Percentiles rank a stretch among this genome's conserved stretches.
phyloP scores from a whole-genome alignment of 2,329 filamentous ascomycete species.

The Curvularia sp. region DNA sequence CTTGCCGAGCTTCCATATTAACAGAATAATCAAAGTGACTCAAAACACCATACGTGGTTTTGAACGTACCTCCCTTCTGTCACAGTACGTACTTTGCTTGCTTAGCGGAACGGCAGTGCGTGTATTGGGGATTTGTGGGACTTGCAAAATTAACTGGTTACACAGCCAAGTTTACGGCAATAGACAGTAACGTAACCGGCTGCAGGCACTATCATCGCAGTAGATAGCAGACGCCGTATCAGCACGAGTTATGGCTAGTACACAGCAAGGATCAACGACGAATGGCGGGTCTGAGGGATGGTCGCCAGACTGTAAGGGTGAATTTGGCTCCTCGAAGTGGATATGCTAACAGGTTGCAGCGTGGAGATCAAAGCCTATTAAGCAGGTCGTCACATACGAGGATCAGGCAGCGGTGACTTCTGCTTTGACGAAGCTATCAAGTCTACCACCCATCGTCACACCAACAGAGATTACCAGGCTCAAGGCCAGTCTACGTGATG shows the following conservation, averaged over 20 bases:
- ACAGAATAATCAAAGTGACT: slow-evolving; percentile 22
- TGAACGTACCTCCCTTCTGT: neutral
- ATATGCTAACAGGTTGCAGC: slow-evolving; percentile 53
- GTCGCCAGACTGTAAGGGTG: slow-evolving; percentile 51
- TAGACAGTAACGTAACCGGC: slow-evolving; percentile 8
- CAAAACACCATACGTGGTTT: slow-evolving; percentile 11
- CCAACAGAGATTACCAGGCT: slow-evolving; percentile 81
- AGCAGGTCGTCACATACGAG: slow-evolving; percentile 75
- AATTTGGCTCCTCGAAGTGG: too few relatives aligned
- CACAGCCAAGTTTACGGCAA: slow-evolving; percentile 20
- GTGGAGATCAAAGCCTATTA: slow-evolving; percentile 80
- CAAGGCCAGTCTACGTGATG: slow-evolving; percentile 79
- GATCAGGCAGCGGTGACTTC: slow-evolving; percentile 66
- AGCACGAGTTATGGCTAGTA: slow-evolving; percentile 8
- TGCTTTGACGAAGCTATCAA: slow-evolving; percentile 69
- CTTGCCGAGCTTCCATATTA: slow-evolving; percentile 33
- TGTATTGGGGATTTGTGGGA: slow-evolving; percentile 20
- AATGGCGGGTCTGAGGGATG: slow-evolving; percentile 35
- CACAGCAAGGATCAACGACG: slow-evolving; percentile 10
- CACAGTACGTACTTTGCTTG: neutral
- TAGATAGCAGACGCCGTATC: slow-evolving; percentile 3
- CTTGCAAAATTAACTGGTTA: slow-evolving; percentile 23
- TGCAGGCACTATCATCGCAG: slow-evolving; percentile 6
- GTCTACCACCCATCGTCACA: slow-evolving; percentile 79
- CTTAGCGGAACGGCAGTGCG: neutral